Conservation (phyloP, 192 early-diverging fungal genomes). For the Podila epicladia region DNA sequence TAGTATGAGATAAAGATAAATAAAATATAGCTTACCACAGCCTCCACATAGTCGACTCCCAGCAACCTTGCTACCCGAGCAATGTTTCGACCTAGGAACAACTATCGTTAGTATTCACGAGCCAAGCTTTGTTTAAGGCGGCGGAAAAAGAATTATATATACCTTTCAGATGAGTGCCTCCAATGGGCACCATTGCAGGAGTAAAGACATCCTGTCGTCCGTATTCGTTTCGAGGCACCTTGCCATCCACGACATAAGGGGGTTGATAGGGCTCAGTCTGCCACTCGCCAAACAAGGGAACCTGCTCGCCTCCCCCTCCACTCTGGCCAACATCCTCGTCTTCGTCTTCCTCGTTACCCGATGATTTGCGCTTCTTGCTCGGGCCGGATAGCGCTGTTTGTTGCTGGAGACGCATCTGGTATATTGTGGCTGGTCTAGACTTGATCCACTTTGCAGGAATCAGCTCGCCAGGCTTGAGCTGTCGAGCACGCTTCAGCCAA, state of each 20-base stretch:
- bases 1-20: too few relatives aligned
- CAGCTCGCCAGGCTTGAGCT: constrained; percentile 41
- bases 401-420: constrained; percentile 35
- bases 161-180: constrained; percentile 77
- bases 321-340: constrained; percentile 7
- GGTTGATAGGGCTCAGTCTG: constrained; percentile 80
- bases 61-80: constrained; percentile 75
- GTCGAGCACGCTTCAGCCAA: constrained; percentile 72
- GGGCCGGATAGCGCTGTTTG: constrained; percentile 32
- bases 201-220: constrained; percentile 90
- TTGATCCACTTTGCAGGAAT: constrained; percentile 42
- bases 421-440: constrained; percentile 33
- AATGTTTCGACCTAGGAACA: constrained; percentile 60
- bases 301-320: constrained; percentile 37
- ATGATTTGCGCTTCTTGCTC: constrained; percentile 7
- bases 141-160: constrained; percentile 15
- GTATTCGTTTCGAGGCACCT: constrained; percentile 82
- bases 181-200: constrained; percentile 83
- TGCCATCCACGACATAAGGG: constrained; percentile 66
- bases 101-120: neutral
- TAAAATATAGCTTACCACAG: constrained; percentile 68
- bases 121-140: too few relatives aligned
- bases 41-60: constrained; percentile 83
- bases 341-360: constrained; percentile 23
- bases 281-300: constrained; percentile 84